Percentiles rank a stretch among this genome's conserved stretches.
phyloP scores from a whole-genome alignment of 257 asterid species.

The Cordia subcordata region DNA sequence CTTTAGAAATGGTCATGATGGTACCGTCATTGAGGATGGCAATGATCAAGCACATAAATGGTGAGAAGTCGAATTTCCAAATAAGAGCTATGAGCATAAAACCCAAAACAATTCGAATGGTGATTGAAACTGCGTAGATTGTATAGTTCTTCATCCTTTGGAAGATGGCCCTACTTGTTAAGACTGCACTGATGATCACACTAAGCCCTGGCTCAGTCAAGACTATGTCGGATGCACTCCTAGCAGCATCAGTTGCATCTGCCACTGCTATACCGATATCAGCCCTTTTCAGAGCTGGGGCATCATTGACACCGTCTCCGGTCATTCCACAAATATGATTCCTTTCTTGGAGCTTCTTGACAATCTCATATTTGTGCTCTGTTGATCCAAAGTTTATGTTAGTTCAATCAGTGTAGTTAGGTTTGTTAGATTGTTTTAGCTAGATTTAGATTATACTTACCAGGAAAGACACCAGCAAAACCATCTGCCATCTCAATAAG shows the following conservation, averaged over 20 bases:
- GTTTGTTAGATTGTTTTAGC: neutral
- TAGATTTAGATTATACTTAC: slow-evolving; percentile 18
- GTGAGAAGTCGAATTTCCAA: slow-evolving; percentile 90
- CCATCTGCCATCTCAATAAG: slow-evolving; percentile 94
- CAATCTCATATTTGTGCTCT: slow-evolving; percentile 90
- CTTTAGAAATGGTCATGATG: slow-evolving; percentile 93
- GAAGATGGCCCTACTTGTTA: slow-evolving; percentile 87
- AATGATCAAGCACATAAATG: slow-evolving; percentile 86
- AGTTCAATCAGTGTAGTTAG: neutral
- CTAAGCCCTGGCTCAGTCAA: slow-evolving; percentile 89
- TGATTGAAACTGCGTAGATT: slow-evolving; percentile 84
- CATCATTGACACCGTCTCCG: slow-evolving; percentile 91
- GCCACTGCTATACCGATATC: slow-evolving; percentile 92
- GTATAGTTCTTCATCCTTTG: slow-evolving; percentile 94
- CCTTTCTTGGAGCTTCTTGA: slow-evolving; percentile 69
- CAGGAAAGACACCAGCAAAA: slow-evolving; percentile 95
- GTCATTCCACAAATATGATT: slow-evolving; percentile 93
- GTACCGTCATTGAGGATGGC: slow-evolving; percentile 89
- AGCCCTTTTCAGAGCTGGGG: slow-evolving; percentile 84
- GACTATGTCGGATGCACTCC: slow-evolving; percentile 84
- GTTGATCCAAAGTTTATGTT: neutral
- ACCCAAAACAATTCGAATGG: slow-evolving; percentile 83
- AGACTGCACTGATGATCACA: slow-evolving; percentile 73
- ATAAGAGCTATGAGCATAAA: slow-evolving; percentile 84
- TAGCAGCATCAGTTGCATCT: slow-evolving; percentile 88